These are phyloP conservation scores for Saraca asoca DNA, from an alignment of 331 rosid genomes.

Conservation along the genomic window DNA sequence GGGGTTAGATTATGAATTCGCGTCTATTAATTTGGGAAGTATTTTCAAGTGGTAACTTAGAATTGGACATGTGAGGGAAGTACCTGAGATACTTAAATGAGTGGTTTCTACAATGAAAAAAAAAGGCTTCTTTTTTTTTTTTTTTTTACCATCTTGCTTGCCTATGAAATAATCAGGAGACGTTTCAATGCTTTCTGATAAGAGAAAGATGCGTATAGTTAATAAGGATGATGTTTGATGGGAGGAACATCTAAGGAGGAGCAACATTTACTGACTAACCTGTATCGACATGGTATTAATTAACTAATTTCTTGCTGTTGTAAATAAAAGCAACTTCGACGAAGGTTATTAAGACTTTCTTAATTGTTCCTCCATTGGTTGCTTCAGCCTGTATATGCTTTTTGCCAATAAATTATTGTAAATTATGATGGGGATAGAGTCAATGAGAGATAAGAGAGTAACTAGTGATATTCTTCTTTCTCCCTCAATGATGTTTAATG, in stretches of 20 bases:
- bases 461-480: slow-evolving; percentile 13
- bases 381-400: slow-evolving; percentile 19
- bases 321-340: too few species aligned
- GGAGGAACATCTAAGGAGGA: too few species aligned
- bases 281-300: too few species aligned
- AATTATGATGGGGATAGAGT: not conserved
- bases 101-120: not conserved
- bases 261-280: too few species aligned
- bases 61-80: not conserved
- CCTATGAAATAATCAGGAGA: slow-evolving; percentile 13
- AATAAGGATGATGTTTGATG: too few species aligned
- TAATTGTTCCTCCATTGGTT: not conserved
- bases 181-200: not conserved
- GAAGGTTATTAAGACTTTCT: too few species aligned
- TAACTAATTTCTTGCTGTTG: too few species aligned
- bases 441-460: not conserved
- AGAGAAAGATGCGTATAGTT: not conserved
- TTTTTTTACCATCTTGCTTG: not conserved
- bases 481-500: not conserved
- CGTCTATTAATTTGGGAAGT: not conserved
- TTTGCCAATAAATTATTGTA: slow-evolving; percentile 11
- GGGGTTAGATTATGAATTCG: not conserved
- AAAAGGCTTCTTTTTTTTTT: not conserved
- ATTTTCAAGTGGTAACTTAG: slow-evolving; percentile 11
- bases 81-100: not conserved